These are phyloP conservation scores for Russula brevipes DNA, from an alignment of 768 basidiomycete genomes.

Conservation along the genomic window DNA sequence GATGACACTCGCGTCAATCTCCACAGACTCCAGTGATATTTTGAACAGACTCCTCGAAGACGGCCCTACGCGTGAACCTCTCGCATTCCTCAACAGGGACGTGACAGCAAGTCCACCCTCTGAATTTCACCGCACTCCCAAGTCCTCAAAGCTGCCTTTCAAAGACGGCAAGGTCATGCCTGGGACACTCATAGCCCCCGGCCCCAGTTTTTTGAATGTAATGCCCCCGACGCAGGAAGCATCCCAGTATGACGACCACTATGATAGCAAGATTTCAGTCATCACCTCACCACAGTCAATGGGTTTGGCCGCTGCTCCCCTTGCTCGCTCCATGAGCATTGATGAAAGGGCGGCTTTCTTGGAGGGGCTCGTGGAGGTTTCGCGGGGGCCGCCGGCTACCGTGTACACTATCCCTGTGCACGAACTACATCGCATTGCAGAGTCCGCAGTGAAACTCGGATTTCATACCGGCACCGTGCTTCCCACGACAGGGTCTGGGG, in stretches of 20 bases:
- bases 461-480: conserved; percentile 19
- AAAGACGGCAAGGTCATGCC: conserved; percentile 24
- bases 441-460: conserved; percentile 20
- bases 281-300: not conserved
- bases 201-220: conserved; percentile 15
- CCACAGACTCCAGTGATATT: conserved; percentile 42
- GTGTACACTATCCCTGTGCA: conserved; percentile 19
- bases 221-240: conserved; percentile 1
- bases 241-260: not conserved
- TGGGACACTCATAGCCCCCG: conserved; percentile 21
- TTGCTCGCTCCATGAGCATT: conserved; percentile 22
- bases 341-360: conserved; percentile 22
- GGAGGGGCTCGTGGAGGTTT: conserved; percentile 19
- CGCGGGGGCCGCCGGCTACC: conserved; percentile 19
- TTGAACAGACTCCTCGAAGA: conserved; percentile 44
- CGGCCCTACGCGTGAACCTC: conserved; percentile 36
- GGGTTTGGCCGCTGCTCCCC: not conserved
- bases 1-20: conserved; percentile 48
- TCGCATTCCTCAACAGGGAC: conserved; percentile 13
- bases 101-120: not conserved
- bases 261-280: conserved; percentile 9
- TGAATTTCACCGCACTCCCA: not conserved
- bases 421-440: conserved; percentile 14
- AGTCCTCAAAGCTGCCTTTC: not conserved
- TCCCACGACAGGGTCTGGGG: conserved; percentile 4